phyloP scores from a whole-genome alignment of 2,329 filamentous ascomycete genomes.

The Akanthomyces muscarius region DNA sequence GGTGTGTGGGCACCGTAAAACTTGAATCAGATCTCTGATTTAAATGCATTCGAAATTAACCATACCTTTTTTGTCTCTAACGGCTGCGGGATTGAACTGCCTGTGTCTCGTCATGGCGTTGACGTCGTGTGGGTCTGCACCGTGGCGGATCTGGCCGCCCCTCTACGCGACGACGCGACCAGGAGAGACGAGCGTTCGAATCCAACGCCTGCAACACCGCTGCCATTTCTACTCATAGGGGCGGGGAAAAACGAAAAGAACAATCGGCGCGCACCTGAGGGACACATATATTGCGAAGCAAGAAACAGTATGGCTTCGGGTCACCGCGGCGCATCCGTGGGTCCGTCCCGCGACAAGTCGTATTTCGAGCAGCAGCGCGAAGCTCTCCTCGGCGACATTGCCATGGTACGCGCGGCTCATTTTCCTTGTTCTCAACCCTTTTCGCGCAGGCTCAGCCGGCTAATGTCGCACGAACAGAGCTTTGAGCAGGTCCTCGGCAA shows the following conservation, averaged over 20 bases:
- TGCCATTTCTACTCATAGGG: neutral
- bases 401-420: conserved; percentile 46
- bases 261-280: neutral
- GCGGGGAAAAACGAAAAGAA: neutral
- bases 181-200: neutral
- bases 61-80: too few relatives aligned
- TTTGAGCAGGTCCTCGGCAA: conserved; percentile 92
- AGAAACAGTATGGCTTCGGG: conserved; percentile 31
- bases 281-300: neutral
- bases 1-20: too few relatives aligned
- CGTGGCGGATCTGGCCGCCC: neutral
- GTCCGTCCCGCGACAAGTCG: conserved; percentile 41
- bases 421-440: neutral
- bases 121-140: neutral
- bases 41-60: too few relatives aligned
- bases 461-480: conserved; percentile 40
- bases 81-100: too few relatives aligned
- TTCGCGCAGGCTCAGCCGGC: too few relatives aligned
- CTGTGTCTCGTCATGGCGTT: too few relatives aligned
- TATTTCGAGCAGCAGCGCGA: conserved; percentile 77
- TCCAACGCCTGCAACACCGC: neutral
- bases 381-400: conserved; percentile 67
- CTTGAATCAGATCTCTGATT: too few relatives aligned
- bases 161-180: conserved; percentile 4
- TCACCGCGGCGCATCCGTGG: conserved; percentile 27